phyloP scores from a whole-genome alignment of 2,329 filamentous ascomycete genomes.

The Hypoxylon sp. region DNA sequence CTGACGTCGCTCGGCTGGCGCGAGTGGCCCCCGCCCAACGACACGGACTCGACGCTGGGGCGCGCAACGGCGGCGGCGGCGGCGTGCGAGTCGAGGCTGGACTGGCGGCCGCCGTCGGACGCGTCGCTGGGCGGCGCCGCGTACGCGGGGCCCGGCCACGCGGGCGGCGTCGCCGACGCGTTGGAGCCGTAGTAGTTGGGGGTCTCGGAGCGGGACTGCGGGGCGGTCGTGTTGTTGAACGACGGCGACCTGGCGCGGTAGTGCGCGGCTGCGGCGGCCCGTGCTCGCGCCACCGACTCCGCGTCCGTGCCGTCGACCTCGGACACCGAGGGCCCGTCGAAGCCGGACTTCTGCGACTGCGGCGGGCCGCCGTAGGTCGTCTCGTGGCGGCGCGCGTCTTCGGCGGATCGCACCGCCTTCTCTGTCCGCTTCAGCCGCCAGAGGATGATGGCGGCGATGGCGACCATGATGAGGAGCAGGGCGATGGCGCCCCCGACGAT shows the following conservation, averaged over 20 bases:
- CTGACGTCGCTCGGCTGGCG: slow-evolving; percentile 56
- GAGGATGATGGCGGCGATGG: slow-evolving; percentile 58
- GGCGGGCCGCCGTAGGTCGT: slow-evolving; percentile 43
- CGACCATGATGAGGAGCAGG: slow-evolving; percentile 57
- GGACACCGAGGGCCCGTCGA: slow-evolving; percentile 51
- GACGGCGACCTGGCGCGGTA: slow-evolving; percentile 38
- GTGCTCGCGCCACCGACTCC: slow-evolving; percentile 49
- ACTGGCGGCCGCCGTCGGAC: slow-evolving; percentile 39
- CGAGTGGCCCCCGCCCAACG: slow-evolving; percentile 47
- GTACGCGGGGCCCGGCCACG: slow-evolving; percentile 31
- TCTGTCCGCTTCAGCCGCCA: slow-evolving; percentile 58
- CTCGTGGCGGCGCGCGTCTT: slow-evolving; percentile 47
- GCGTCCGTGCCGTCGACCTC: slow-evolving; percentile 53
- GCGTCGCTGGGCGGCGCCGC: slow-evolving; percentile 19
- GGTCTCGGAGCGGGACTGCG: slow-evolving; percentile 34
- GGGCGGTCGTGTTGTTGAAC: slow-evolving; percentile 5
- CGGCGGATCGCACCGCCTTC: slow-evolving; percentile 49
- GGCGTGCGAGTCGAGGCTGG: slow-evolving; percentile 42
- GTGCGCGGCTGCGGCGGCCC: slow-evolving; percentile 37
- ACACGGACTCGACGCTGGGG: slow-evolving; percentile 51
- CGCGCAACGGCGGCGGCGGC: slow-evolving; percentile 35
- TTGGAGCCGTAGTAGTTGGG: slow-evolving; percentile 33
- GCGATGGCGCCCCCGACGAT: slow-evolving; percentile 61
- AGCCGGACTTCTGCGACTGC: slow-evolving; percentile 49
- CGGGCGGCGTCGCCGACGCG: slow-evolving; percentile 34